Conservation (phyloP, 805 yeast species). For the Starmerella khaoyaiensis region DNA sequence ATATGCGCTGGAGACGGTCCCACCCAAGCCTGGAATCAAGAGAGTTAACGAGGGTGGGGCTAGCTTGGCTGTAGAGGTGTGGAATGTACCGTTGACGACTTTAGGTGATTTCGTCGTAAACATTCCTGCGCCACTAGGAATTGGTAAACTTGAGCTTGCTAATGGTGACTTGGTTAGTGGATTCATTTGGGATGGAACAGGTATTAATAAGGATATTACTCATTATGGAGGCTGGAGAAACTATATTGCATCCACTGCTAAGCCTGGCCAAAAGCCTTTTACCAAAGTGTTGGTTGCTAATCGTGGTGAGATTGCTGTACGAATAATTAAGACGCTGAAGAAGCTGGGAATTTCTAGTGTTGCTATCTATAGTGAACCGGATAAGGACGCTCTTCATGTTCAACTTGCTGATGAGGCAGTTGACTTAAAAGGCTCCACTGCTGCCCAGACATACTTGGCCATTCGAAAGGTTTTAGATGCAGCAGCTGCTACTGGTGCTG, state of each 20-base stretch:
- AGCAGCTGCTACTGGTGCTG: slow-evolving; percentile 69
- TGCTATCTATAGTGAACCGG: slow-evolving; percentile 85
- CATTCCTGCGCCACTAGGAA: slow-evolving; percentile 93
- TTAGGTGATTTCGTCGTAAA: slow-evolving; percentile 75
- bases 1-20: slow-evolving; percentile 59
- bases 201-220: slow-evolving; percentile 71
- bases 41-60: slow-evolving; percentile 36
- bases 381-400: slow-evolving; percentile 79
- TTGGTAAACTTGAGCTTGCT: slow-evolving; percentile 78
- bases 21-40: slow-evolving; percentile 88
- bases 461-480: slow-evolving; percentile 77
- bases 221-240: slow-evolving; percentile 76
- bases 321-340: slow-evolving; percentile 80
- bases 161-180: slow-evolving; percentile 81
- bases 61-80: slow-evolving; percentile 60
- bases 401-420: slow-evolving; percentile 68
- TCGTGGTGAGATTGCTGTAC: slow-evolving; percentile 94
- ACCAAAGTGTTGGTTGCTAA: slow-evolving; percentile 83
- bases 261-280: slow-evolving; percentile 46
- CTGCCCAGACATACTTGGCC: slow-evolving; percentile 82
- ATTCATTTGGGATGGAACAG: slow-evolving; percentile 76
- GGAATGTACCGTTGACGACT: slow-evolving; percentile 60
- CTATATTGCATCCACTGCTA: slow-evolving; percentile 32
- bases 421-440: slow-evolving; percentile 65
- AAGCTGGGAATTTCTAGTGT: slow-evolving; percentile 65